Evolutionary conservation across 2,329 filamentous ascomycete species (phyloP), one percentile per base, ranked within the genome.

Genomic region (Colletotrichum siamense): DNA sequence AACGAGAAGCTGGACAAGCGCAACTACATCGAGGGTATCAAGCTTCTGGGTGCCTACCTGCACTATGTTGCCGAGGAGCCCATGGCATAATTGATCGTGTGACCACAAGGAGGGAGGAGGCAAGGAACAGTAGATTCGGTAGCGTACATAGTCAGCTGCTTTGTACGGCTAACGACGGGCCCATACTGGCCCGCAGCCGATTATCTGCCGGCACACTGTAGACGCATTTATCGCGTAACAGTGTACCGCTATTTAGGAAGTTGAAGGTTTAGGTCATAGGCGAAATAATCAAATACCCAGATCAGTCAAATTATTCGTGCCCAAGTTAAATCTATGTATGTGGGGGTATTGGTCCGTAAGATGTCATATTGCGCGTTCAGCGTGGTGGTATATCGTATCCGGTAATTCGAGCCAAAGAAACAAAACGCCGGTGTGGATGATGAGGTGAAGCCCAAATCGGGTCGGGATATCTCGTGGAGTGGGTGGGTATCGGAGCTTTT

Each of bases 11-110:
- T 99, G 74, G 97, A 99, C 86, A 96, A 95, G 91, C 92, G 92
- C 83, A 99, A 99, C 88, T 99, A 99, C 85, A 98, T 99, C 82
- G 96, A 99, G 89, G 97, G 97, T 65, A 98, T 95, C 81, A 99
- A 99, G 92, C 87, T 99, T 78, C 87, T 99, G 74, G 97, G 97
- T 64, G 95, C 96, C 5, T 99, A 99, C 85, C 88, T 99, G 83
- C 96, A 99, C 87, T 98, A 98, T 81, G 96, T 98, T 79, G 96
- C 96, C 3, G 95, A 96, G 84, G 97, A 99, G 90, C 93, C 95
- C 52, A 92, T 84, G 78, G 71, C 69, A 44, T 87, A 81, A 82
- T 36, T 39, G 36, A 22, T 16, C 26, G n/a, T 49, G 24, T 39
- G 64, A 15, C 49, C 8, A 32, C 7, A n/a, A 9, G 36, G 39